phyloP scores from a whole-genome alignment of 2,329 filamentous ascomycete species.

The Blumeria graminis region DNA sequence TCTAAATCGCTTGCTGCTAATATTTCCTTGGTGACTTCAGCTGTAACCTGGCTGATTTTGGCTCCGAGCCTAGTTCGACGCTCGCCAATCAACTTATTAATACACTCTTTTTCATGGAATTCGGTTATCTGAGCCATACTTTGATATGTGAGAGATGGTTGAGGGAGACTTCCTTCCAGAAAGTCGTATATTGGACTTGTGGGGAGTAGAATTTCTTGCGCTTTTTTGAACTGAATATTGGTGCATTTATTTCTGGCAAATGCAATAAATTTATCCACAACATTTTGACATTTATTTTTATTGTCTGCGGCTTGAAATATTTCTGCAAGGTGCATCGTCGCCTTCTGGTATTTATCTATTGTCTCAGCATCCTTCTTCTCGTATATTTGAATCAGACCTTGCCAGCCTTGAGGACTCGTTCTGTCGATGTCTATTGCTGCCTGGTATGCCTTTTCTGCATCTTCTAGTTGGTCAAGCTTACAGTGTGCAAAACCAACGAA shows the following conservation, averaged over 20 bases:
- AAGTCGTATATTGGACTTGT: slow-evolving; percentile 56
- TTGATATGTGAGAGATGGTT: slow-evolving; percentile 59
- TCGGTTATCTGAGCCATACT: slow-evolving; percentile 67
- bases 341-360: slow-evolving; percentile 49
- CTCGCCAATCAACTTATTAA: slow-evolving; percentile 77
- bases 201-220: slow-evolving; percentile 54
- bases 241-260: slow-evolving; percentile 52
- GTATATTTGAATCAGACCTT: slow-evolving; percentile 68
- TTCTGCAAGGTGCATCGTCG: slow-evolving; percentile 47
- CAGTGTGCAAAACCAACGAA: slow-evolving; percentile 71
- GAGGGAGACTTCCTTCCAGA: slow-evolving; percentile 62
- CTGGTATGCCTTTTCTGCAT: slow-evolving; percentile 54
- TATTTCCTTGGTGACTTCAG: slow-evolving; percentile 72
- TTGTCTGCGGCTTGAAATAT: slow-evolving; percentile 46
- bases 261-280: slow-evolving; percentile 57
- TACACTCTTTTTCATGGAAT: slow-evolving; percentile 62
- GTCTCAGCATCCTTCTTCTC: slow-evolving; percentile 49
- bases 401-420: slow-evolving; percentile 65
- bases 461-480: slow-evolving; percentile 44
- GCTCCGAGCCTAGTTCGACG: slow-evolving; percentile 71
- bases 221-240: slow-evolving; percentile 47
- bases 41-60: slow-evolving; percentile 56
- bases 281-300: slow-evolving; percentile 36
- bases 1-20: slow-evolving; percentile 55
- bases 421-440: slow-evolving; percentile 48